These are phyloP conservation scores for Posidonia australis DNA, from an alignment of 106 monocot genomes.

Conservation along the genomic window DNA sequence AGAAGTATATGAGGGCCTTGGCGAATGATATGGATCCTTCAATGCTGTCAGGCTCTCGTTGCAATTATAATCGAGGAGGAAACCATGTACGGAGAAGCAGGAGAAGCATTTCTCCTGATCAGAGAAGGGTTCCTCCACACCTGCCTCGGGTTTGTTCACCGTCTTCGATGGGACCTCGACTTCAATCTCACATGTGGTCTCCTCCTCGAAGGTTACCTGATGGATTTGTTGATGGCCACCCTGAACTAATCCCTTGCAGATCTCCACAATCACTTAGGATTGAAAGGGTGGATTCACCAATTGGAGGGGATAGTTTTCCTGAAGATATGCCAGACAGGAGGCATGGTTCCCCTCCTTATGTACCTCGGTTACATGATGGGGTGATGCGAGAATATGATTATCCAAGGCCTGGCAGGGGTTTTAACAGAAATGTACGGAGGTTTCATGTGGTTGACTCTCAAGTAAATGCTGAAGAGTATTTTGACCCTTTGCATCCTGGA, in stretches of 20 bases:
- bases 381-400: conserved; percentile 7
- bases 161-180: background rate
- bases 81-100: conserved; percentile 1
- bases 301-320: background rate
- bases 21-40: conserved; percentile 7
- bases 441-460: conserved; percentile 5
- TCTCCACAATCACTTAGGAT: background rate
- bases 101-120: conserved; percentile 8
- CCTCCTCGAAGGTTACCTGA: conserved; percentile 7
- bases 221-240: conserved; percentile 7
- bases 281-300: conserved; percentile 13
- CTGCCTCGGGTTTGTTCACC: background rate
- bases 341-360: conserved; percentile 6
- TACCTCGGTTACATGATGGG: conserved; percentile 4
- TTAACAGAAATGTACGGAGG: conserved; percentile 10
- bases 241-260: conserved; percentile 10
- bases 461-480: background rate
- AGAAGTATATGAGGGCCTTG: too few species aligned
- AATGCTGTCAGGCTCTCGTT: background rate
- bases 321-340: conserved; percentile 11
- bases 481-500: conserved; percentile 2
- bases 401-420: background rate
- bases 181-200: conserved; percentile 7
- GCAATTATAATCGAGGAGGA: background rate
- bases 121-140: conserved; percentile 1